These are phyloP conservation scores for Colletotrichum eremochloae DNA, from an alignment of 2,329 filamentous ascomycete genomes.

Conservation along the genomic window DNA sequence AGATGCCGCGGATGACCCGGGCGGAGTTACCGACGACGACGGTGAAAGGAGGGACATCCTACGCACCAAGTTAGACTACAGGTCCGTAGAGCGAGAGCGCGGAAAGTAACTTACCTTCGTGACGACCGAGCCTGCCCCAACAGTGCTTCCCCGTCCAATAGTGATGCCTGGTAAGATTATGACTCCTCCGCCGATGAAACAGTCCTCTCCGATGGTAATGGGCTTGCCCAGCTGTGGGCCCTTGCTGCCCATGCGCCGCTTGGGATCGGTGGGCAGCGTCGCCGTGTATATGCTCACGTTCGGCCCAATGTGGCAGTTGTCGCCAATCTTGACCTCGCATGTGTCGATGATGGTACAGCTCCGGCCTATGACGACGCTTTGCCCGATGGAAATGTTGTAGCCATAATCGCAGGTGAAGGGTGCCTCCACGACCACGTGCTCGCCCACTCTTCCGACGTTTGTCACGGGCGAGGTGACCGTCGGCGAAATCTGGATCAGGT, in stretches of 20 bases:
- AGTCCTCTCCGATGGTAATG: slow-evolving; percentile 87
- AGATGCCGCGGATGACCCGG: slow-evolving; percentile 62
- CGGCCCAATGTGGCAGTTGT: slow-evolving; percentile 81
- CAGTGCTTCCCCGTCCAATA: slow-evolving; percentile 82
- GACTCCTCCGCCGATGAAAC: slow-evolving; percentile 84
- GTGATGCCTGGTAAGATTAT: slow-evolving; percentile 83
- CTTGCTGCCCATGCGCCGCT: slow-evolving; percentile 79
- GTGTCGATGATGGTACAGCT: slow-evolving; percentile 90
- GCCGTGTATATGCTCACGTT: slow-evolving; percentile 89
- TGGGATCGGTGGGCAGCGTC: slow-evolving; percentile 78
- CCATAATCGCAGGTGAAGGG: slow-evolving; percentile 96
- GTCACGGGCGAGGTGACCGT: slow-evolving; percentile 65
- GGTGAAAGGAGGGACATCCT: slow-evolving; percentile 77
- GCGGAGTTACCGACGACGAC: slow-evolving; percentile 80
- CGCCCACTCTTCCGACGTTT: slow-evolving; percentile 75
- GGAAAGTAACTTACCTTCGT: slow-evolving; percentile 70
- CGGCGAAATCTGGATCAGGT: slow-evolving; percentile 68
- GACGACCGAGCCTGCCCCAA: slow-evolving; percentile 88
- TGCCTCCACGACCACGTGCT: slow-evolving; percentile 82
- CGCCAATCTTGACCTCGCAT: slow-evolving; percentile 84
- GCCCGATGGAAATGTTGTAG: slow-evolving; percentile 91
- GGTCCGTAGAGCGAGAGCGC: background rate
- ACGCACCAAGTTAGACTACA: slow-evolving; percentile 42
- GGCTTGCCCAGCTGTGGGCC: slow-evolving; percentile 78
- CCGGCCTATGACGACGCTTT: slow-evolving; percentile 85